phyloP scores from a whole-genome alignment of 1,139 yeast species.

The Kazachstania sp. region DNA sequence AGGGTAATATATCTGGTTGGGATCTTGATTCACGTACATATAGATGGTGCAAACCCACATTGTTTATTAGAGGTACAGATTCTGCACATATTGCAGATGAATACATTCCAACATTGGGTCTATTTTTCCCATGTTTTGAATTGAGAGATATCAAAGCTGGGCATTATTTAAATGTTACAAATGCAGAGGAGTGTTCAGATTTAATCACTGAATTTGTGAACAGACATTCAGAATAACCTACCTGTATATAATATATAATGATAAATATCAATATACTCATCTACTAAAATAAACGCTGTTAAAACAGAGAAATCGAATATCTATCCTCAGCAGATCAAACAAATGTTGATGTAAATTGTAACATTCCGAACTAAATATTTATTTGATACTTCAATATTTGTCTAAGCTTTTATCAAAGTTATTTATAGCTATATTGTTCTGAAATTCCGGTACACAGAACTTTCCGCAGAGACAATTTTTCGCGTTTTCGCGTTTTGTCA shows the following conservation, averaged over 20 bases:
- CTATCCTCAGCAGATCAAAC: no score
- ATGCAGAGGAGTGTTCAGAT: conserved; percentile 60
- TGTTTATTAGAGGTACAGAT: conserved; percentile 72
- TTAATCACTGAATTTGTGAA: conserved; percentile 51
- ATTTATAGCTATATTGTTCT: no score
- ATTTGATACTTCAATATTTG: no score
- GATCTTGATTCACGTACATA: conserved; percentile 52
- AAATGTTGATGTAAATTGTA: no score
- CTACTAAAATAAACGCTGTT: no score
- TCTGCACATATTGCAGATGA: conserved; percentile 85
- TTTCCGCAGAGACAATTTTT: no score
- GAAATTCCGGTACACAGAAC: no score
- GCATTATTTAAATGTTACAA: conserved; percentile 85
- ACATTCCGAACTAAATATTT: no score
- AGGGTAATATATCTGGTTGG: conserved; percentile 67
- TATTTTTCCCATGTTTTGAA: conserved; percentile 71
- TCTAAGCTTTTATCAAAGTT: no score
- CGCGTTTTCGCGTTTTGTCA: no score
- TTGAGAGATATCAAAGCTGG: conserved; percentile 60
- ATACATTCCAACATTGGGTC: conserved; percentile 62
- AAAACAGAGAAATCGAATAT: no score
- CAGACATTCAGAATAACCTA: conserved; percentile 40
- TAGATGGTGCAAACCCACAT: conserved; percentile 62
- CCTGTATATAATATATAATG: not conserved
- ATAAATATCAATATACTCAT: no score